A percentile compares a stretch with the other conserved stretches of the same genome.
phyloP scores from a whole-genome alignment of 2,329 filamentous ascomycete genomes.

The Penicillium glabrum region DNA sequence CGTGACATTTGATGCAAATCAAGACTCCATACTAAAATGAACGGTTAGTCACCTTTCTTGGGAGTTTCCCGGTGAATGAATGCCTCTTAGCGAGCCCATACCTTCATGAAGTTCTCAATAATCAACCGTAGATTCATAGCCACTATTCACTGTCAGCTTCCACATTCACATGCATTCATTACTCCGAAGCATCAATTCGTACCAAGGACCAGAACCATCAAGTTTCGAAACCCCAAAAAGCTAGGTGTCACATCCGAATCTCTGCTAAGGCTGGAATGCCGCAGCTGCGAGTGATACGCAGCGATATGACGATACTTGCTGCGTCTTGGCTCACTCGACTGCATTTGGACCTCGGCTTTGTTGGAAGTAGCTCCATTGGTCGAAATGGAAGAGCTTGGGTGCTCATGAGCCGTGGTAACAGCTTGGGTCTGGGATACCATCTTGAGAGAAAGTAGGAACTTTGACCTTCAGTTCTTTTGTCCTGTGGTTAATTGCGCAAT shows the following conservation, averaged over 20 bases:
- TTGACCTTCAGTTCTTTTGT: neutral
- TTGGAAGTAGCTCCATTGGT: conserved; percentile 9
- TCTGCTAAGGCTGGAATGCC: conserved; percentile 80
- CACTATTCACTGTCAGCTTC: conserved; percentile 52
- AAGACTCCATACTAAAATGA: conserved; percentile 78
- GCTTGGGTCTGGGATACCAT: conserved; percentile 20
- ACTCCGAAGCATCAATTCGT: conserved; percentile 31
- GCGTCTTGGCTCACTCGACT: conserved; percentile 29
- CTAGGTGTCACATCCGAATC: conserved; percentile 74
- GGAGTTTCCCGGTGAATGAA: neutral
- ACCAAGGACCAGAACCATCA: conserved; percentile 93
- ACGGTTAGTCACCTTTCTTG: neutral
- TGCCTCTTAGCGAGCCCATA: conserved; percentile 34
- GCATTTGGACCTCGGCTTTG: neutral
- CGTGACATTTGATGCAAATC: conserved; percentile 87
- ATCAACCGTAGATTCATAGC: conserved; percentile 91
- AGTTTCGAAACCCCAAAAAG: conserved; percentile 90
- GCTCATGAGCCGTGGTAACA: conserved; percentile 12
- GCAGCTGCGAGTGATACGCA: conserved; percentile 72
- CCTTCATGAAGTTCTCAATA: conserved; percentile 96
- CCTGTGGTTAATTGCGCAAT: conserved; percentile 2
- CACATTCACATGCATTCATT: neutral
- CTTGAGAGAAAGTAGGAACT: neutral
- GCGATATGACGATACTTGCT: conserved; percentile 89
- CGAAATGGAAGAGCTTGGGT: neutral